These are phyloP conservation scores for Gliomastix tumulicola DNA, from an alignment of 2,329 filamentous ascomycete species.

Conservation along the genomic window DNA sequence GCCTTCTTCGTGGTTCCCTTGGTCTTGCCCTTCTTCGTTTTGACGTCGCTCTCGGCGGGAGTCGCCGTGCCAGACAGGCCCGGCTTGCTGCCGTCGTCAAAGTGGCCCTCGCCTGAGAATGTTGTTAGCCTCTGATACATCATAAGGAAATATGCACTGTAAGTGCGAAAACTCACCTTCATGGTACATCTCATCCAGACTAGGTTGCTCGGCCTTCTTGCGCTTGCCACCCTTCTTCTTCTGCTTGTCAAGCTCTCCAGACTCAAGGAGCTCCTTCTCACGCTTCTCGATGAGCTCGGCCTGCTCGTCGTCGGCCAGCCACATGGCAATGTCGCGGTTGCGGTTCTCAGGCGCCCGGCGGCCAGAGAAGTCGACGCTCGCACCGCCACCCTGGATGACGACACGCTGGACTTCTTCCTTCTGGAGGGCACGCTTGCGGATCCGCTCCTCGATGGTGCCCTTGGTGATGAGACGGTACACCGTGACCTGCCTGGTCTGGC, in stretches of 20 bases:
- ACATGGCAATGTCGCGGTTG: conserved; percentile 97
- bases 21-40: conserved; percentile 51
- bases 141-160: neutral
- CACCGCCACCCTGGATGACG: conserved; percentile 86
- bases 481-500: conserved; percentile 91
- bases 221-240: conserved; percentile 55
- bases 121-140: conserved; percentile 14
- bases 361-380: conserved; percentile 93
- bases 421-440: conserved; percentile 91
- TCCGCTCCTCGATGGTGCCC: conserved; percentile 95
- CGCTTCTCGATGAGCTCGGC: conserved; percentile 89
- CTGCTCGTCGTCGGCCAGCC: conserved; percentile 96
- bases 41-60: conserved; percentile 54
- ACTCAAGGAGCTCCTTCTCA: conserved; percentile 78
- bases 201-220: conserved; percentile 49
- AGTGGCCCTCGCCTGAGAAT: conserved; percentile 79
- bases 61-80: conserved; percentile 71
- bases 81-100: conserved; percentile 77
- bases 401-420: conserved; percentile 99
- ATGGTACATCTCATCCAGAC: conserved; percentile 96
- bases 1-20: conserved; percentile 47
- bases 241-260: conserved; percentile 58
- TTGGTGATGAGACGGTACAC: conserved; percentile 97
- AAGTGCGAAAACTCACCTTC: no score
- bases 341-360: conserved; percentile 80